phyloP scores from a whole-genome alignment of 2,329 filamentous ascomycete species.

The Fusarium setosum region DNA sequence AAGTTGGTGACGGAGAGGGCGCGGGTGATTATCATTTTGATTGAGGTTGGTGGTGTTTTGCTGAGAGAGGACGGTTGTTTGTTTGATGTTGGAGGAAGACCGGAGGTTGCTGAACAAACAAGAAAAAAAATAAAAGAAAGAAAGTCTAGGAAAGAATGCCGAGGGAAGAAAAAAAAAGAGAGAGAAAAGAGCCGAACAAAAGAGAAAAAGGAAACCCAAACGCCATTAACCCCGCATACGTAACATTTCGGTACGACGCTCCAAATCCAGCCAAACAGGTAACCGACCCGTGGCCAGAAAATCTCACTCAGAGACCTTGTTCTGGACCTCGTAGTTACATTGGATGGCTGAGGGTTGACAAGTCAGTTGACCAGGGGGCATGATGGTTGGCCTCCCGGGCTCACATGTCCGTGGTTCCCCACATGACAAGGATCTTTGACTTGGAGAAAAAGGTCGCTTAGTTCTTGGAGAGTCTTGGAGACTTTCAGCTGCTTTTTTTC shows the following conservation, averaged over 20 bases:
- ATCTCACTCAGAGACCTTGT: constrained; percentile 11
- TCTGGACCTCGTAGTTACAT: constrained; percentile 16
- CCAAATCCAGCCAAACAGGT: constrained; percentile 34
- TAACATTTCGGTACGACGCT: constrained; percentile 25
- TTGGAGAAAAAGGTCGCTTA: background rate
- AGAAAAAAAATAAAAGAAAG: constrained; percentile 10
- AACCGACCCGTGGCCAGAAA: constrained; percentile 29
- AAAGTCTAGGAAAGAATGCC: constrained; percentile 7
- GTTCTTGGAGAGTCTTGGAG: too few species aligned
- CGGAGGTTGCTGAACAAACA: constrained; percentile 8
- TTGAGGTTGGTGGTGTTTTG: background rate
- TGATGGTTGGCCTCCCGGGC: constrained; percentile 22
- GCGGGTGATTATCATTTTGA: constrained; percentile 41
- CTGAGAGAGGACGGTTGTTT: background rate
- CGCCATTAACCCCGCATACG: constrained; percentile 26
- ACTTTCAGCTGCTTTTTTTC: too few species aligned
- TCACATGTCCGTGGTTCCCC: constrained; percentile 36
- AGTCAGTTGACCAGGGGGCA: constrained; percentile 31
- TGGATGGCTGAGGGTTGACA: constrained; percentile 28
- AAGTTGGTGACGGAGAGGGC: constrained; percentile 60
- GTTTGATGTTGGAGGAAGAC: background rate
- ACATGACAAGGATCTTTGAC: background rate
- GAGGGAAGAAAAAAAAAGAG: constrained; percentile 6
- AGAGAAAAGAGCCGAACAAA: constrained; percentile 9
- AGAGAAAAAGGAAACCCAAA: constrained; percentile 7